These are phyloP conservation scores for Papiliotrema laurentii DNA, from an alignment of 1,284 basidiomycete species.

Conservation along the genomic window DNA sequence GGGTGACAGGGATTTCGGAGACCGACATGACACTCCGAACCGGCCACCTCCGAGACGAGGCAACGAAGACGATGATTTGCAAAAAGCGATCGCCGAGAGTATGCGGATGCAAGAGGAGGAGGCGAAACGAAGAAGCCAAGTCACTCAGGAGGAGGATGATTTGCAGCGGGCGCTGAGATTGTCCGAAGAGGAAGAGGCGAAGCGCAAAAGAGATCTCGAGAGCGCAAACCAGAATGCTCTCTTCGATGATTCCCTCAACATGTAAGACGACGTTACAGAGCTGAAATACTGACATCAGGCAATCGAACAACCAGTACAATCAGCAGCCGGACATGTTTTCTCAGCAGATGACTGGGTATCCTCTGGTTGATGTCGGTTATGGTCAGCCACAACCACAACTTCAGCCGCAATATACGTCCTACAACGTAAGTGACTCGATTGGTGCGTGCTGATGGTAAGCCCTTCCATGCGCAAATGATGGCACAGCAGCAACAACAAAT, in stretches of 20 bases:
- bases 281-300: constrained; percentile 1
- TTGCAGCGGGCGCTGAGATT: constrained; percentile 70
- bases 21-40: constrained; percentile 11
- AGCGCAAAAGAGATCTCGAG: constrained; percentile 63
- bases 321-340: too few species aligned
- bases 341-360: constrained; percentile 43
- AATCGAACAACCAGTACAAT: constrained; percentile 39
- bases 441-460: constrained; percentile 24
- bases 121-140: constrained; percentile 53
- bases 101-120: constrained; percentile 74
- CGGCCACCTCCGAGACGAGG: constrained; percentile 4
- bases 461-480: constrained; percentile 49
- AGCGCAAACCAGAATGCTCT: constrained; percentile 69
- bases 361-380: constrained; percentile 60
- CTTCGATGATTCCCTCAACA: constrained; percentile 78
- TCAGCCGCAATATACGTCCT: constrained; percentile 59
- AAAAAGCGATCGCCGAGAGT: constrained; percentile 78
- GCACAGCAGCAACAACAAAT: constrained; percentile 44
- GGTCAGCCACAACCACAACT: constrained; percentile 48
- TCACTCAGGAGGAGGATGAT: constrained; percentile 62
- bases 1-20: constrained; percentile 51
- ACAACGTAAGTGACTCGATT: constrained; percentile 39
- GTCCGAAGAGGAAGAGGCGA: constrained; percentile 82
- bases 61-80: constrained; percentile 75
- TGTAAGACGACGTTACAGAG: constrained; percentile 48